Evolutionary conservation across 75 land plant species (phyloP).

Genomic region (Cryptomeria japonica): DNA sequence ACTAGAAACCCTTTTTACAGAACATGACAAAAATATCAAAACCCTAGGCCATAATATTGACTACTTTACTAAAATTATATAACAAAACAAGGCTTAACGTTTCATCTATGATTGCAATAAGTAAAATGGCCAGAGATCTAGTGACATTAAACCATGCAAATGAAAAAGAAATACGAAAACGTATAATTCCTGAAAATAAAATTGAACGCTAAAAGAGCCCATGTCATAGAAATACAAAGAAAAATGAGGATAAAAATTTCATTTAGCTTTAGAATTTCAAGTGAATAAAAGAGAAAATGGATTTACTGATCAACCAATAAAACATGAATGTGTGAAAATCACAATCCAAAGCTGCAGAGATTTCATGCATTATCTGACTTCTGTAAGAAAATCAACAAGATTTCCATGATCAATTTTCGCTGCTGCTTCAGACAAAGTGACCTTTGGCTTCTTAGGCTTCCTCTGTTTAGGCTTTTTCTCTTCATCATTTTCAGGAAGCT

Average conservation of each 20-base stretch:
- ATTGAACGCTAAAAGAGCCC: not conserved
- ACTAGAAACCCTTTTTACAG: no score
- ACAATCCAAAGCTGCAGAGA: not conserved
- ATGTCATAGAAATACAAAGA: not conserved
- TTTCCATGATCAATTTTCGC: slow-evolving; percentile 64
- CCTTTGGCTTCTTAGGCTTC: slow-evolving; percentile 95
- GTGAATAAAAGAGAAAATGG: not conserved
- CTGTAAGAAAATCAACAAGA: slow-evolving; percentile 58
- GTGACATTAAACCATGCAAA: not conserved
- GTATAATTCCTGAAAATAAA: not conserved
- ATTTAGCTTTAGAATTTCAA: not conserved
- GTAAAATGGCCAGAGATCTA: not conserved
- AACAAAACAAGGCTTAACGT: not conserved
- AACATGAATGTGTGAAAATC: not conserved
- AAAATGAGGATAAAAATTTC: not conserved
- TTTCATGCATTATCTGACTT: slow-evolving; percentile 42
- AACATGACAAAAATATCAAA: no score
- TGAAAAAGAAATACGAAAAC: not conserved
- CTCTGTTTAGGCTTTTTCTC: slow-evolving; percentile 64
- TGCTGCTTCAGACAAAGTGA: slow-evolving; percentile 84
- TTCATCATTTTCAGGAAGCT: slow-evolving; percentile 17
- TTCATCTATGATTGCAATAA: not conserved
- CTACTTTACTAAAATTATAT: not conserved
- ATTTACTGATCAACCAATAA: not conserved
- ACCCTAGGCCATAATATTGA: not conserved